These are phyloP conservation scores for Jaltomata sinuosa DNA, from an alignment of 257 asterid species.

Conservation along the genomic window DNA sequence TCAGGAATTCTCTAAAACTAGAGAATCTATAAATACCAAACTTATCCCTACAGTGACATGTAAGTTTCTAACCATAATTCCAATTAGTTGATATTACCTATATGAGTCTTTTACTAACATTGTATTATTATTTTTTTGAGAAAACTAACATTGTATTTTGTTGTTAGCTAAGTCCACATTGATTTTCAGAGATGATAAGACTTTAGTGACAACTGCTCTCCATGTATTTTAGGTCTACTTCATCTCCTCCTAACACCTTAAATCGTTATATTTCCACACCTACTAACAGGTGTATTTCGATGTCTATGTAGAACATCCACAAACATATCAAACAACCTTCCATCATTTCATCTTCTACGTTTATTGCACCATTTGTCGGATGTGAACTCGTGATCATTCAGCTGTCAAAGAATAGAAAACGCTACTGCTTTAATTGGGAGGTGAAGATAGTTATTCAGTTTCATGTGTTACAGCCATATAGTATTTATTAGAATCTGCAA, in stretches of 20 bases:
- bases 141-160: no score
- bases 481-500: not conserved
- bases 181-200: not conserved
- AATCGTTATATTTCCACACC: not conserved
- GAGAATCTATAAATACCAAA: not conserved
- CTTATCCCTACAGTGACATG: not conserved
- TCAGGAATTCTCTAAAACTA: not conserved
- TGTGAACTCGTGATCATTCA: not conserved
- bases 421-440: not conserved
- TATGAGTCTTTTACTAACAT: not conserved
- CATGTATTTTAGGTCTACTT: not conserved
- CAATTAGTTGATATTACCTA: not conserved
- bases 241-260: not conserved
- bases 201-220: not conserved
- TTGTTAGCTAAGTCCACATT: not conserved
- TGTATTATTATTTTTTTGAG: no score
- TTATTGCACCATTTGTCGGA: not conserved
- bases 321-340: not conserved
- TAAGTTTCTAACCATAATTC: not conserved
- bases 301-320: not conserved
- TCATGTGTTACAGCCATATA: not conserved
- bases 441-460: not conserved
- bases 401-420: not conserved
- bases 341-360: not conserved
- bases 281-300: not conserved